Base-by-base conservation (phyloP, 1,139 yeast genomes). In the Geotrichum klebahnii region DNA sequence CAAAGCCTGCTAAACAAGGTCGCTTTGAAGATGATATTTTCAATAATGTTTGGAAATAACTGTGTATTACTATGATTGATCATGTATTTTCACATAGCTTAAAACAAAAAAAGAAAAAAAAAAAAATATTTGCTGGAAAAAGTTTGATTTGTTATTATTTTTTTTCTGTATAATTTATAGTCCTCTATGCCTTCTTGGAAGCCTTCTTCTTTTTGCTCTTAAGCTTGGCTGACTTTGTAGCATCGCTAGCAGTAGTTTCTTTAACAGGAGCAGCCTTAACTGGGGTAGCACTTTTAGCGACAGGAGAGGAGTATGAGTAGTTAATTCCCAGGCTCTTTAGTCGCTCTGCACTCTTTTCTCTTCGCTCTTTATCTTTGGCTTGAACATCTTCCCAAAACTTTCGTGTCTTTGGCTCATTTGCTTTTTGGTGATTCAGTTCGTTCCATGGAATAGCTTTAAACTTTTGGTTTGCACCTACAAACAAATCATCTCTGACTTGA, bases 21-120 rank as follows among this genome's bases (percentile, higher is more conserved):
- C n/a, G n/a, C n/a, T 64, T 75, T 38, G 84, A 79, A 53, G 88
- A 83, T 55, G 90, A 84, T 57, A 69, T 81, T 36, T 81, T 81
- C 64, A 77, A 77, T 49, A 81, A 80, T 62, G 90, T 84, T 5
- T 84, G 90, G 92, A 64, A 61, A 49, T 66, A 57, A 39, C 12
- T n/a, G 14, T 12, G 33, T 29, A 29, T 12, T n/a, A 29, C 33
- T 29, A 12, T 12, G 14, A 12, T 29, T 29, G 33, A 29, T 29
- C 5, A 29, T 14, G 2, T n/a, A 29, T 29, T n/a, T 12, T 29
- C 14, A 29, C 4, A 29, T n/a, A 29, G 33, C 14, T 12, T 3
- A 14, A 29, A 3, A 14, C 14, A 29, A 32, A 14, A 5, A 32
- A 4, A 5, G 35, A 32, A 5, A 32, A 19, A 32, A 32, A 5